Evolutionary conservation across 2,329 filamentous ascomycete genomes (phyloP).

Genomic region (Colletotrichum sansevieriae): DNA sequence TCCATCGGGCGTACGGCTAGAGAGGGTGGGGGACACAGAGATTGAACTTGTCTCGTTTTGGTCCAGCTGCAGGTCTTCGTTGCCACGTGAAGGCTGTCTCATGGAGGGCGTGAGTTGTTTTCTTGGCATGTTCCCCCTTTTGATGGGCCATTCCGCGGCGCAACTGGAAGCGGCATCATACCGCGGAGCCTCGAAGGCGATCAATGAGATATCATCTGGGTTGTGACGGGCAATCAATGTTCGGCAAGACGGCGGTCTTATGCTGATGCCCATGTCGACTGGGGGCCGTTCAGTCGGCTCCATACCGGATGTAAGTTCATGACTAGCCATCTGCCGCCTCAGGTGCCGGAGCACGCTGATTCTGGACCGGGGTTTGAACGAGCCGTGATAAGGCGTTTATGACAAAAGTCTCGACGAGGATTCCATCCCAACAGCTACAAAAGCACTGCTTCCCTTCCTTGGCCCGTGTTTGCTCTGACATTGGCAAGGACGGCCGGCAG

Average conservation of each 20-base stretch:
- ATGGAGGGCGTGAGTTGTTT: not conserved
- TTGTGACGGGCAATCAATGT: constrained; percentile 7
- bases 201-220: not conserved
- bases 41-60: not conserved
- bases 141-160: not conserved
- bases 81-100: constrained; percentile 19
- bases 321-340: constrained; percentile 22
- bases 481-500: constrained; percentile 2
- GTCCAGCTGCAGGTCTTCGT: constrained; percentile 19
- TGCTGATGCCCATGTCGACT: not conserved
- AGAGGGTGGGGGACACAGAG: constrained; percentile 8
- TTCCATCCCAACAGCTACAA: not conserved
- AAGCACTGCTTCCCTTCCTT: not conserved
- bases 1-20: not conserved
- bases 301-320: constrained; percentile 22
- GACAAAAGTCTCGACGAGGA: constrained; percentile 9
- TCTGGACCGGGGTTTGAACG: not conserved
- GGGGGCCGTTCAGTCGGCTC: not conserved
- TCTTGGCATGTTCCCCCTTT: constrained; percentile 19
- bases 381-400: constrained; percentile 15
- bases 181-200: constrained; percentile 16
- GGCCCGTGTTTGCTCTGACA: constrained; percentile 1
- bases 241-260: not conserved
- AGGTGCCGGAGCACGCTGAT: constrained; percentile 8
- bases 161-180: constrained; percentile 3